A percentile compares a stretch with the other conserved stretches of the same genome.
These are phyloP conservation scores for Aphanomyces cochlioides DNA, from an alignment of 352 stramenopile genomes.

Conservation along the genomic window DNA sequence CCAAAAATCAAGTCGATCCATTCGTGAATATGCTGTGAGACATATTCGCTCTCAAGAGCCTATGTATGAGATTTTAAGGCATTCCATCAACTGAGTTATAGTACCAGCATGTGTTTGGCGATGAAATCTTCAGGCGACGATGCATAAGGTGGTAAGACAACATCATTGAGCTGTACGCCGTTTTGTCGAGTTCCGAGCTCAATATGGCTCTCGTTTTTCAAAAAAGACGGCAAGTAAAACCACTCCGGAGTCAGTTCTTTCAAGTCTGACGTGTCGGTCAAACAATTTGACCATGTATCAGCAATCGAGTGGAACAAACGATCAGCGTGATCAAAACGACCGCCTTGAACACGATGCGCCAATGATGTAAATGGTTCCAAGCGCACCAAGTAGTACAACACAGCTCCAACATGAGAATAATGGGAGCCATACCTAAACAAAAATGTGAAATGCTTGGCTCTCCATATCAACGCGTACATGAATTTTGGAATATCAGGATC, in stretches of 20 bases:
- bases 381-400: conserved; percentile 98
- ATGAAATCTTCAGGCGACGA: conserved; percentile 77
- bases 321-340: conserved; percentile 92
- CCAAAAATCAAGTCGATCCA: conserved; percentile 88
- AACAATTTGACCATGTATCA: conserved; percentile 86
- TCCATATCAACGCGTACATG: conserved; percentile 47
- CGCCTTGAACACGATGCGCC: conserved; percentile 92
- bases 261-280: conserved; percentile 88
- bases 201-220: conserved; percentile 84
- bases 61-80: conserved; percentile 28
- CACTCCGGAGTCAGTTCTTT: conserved; percentile 94
- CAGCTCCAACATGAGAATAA: conserved; percentile 91
- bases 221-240: conserved; percentile 90
- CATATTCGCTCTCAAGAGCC: conserved; percentile 83
- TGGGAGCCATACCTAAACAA: conserved; percentile 79
- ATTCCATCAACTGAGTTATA: conserved; percentile 21
- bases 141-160: conserved; percentile 91
- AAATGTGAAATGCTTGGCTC: not conserved
- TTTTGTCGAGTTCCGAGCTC: conserved; percentile 81
- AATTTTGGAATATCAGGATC: conserved; percentile 85
- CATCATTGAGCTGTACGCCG: conserved; percentile 85
- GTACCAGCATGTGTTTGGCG: conserved; percentile 77
- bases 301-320: conserved; percentile 89
- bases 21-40: conserved; percentile 79
- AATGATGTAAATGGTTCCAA: conserved; percentile 98